These are phyloP conservation scores for Hyphodiscus hymeniophilus DNA, from an alignment of 495 filamentous ascomycete genomes.

Conservation along the genomic window DNA sequence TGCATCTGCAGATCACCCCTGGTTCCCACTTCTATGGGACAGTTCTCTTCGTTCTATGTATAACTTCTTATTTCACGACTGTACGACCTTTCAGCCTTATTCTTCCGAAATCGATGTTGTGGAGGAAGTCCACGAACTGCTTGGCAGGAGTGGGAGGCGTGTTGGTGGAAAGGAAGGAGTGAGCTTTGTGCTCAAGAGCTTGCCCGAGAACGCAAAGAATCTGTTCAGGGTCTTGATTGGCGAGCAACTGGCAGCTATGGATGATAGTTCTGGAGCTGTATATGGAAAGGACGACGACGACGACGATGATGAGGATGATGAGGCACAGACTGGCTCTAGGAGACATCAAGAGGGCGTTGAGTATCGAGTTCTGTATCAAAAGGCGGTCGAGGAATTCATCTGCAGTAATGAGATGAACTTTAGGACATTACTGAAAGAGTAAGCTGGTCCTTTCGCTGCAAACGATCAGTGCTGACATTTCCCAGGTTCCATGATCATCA, in stretches of 20 bases:
- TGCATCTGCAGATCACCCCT: slow-evolving; percentile 77
- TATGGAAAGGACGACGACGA: slow-evolving; percentile 40
- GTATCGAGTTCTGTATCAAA: slow-evolving; percentile 85
- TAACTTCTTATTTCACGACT: slow-evolving; percentile 87
- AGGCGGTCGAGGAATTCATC: slow-evolving; percentile 92
- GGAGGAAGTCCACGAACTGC: slow-evolving; percentile 75
- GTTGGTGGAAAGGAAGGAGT: slow-evolving; percentile 89
- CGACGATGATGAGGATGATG: slow-evolving; percentile 24
- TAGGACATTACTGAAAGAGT: slow-evolving; percentile 87
- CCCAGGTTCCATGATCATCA: slow-evolving; percentile 87
- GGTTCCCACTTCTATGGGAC: slow-evolving; percentile 86
- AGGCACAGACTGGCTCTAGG: slow-evolving; percentile 12
- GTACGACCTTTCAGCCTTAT: slow-evolving; percentile 78
- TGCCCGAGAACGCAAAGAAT: slow-evolving; percentile 85
- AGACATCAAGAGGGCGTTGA: slow-evolving; percentile 56
- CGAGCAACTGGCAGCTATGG: slow-evolving; percentile 70
- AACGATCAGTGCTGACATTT: slow-evolving; percentile 21
- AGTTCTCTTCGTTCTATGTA: slow-evolving; percentile 66
- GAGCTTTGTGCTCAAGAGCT: slow-evolving; percentile 75
- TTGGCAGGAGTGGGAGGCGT: slow-evolving; percentile 74
- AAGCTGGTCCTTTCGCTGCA: slow-evolving; percentile 28
- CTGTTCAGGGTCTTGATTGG: slow-evolving; percentile 77
- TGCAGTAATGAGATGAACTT: slow-evolving; percentile 96
- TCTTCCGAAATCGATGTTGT: slow-evolving; percentile 66
- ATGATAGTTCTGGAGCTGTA: slow-evolving; percentile 33